phyloP scores from a whole-genome alignment of 2,329 filamentous ascomycete genomes.

The Alternaria sp. region DNA sequence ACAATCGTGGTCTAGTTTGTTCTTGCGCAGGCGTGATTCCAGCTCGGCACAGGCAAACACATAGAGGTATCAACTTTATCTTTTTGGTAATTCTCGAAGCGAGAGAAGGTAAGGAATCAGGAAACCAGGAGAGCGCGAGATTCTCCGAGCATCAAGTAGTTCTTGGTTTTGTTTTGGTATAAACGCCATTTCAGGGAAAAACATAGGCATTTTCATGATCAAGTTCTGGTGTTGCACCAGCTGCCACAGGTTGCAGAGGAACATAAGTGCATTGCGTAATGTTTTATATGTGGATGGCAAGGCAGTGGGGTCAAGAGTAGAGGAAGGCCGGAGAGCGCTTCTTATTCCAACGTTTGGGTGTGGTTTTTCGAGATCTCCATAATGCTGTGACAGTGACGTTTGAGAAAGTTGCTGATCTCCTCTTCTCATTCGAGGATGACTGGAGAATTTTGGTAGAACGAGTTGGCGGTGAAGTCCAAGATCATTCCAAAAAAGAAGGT shows the following conservation, averaged over 20 bases:
- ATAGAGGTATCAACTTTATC: accelerated
- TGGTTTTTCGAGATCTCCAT: no score
- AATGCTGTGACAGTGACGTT: no score
- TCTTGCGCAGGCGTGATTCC: background rate
- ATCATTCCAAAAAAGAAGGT: no score
- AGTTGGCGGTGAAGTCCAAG: no score
- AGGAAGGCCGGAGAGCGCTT: no score
- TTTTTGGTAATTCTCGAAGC: background rate
- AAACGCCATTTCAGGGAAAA: background rate
- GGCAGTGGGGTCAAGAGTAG: no score
- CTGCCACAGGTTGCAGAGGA: background rate
- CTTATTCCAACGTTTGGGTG: no score
- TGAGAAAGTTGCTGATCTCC: no score
- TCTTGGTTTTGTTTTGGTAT: background rate
- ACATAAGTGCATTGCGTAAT: no score
- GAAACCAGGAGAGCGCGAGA: accelerated
- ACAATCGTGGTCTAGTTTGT: background rate
- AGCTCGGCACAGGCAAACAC: background rate
- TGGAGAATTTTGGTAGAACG: no score
- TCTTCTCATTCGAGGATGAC: no score
- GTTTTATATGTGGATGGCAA: no score
- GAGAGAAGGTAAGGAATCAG: background rate
- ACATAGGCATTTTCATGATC: background rate
- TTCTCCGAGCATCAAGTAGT: background rate
- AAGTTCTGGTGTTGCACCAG: background rate